phyloP scores from a whole-genome alignment of 345 rosid genomes.

The Hirschfeldia incana region DNA sequence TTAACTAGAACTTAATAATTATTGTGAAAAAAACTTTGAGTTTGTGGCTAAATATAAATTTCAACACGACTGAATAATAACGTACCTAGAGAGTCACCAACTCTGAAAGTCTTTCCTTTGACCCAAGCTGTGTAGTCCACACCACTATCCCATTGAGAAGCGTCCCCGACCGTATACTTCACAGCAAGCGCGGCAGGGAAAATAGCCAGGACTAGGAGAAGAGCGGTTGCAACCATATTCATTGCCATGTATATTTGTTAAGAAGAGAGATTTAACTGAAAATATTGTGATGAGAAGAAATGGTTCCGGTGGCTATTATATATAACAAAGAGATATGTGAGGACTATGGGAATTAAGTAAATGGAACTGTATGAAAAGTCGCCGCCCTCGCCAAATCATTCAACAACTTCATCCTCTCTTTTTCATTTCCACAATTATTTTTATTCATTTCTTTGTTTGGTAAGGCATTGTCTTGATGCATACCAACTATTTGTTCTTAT shows the following conservation, averaged over 20 bases:
- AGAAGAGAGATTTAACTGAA: neutral
- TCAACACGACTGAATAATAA: neutral
- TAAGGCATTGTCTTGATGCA: constrained; percentile 34
- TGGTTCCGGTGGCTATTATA: constrained; percentile 26
- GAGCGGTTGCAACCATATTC: constrained; percentile 27
- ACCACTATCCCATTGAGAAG: neutral
- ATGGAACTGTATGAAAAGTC: constrained; percentile 32
- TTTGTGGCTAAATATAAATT: neutral
- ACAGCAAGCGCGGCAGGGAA: constrained; percentile 40
- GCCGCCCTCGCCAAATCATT: constrained; percentile 41
- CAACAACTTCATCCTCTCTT: constrained; percentile 39
- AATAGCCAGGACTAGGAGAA: constrained; percentile 30
- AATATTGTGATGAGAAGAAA: neutral
- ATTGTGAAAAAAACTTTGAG: neutral
- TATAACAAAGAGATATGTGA: constrained; percentile 27
- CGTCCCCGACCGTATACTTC: constrained; percentile 25
- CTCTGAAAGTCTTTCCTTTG: constrained; percentile 38
- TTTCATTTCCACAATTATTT: neutral
- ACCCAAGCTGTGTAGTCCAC: constrained; percentile 35
- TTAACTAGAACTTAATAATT: neutral
- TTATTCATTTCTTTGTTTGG: neutral
- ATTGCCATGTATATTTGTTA: constrained; percentile 22
- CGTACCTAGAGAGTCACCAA: constrained; percentile 40
- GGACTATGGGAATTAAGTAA: neutral
- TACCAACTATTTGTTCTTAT: constrained; percentile 28